Conservation (phyloP, 306 rosid genomes). For the Fragaria vesca region DNA sequence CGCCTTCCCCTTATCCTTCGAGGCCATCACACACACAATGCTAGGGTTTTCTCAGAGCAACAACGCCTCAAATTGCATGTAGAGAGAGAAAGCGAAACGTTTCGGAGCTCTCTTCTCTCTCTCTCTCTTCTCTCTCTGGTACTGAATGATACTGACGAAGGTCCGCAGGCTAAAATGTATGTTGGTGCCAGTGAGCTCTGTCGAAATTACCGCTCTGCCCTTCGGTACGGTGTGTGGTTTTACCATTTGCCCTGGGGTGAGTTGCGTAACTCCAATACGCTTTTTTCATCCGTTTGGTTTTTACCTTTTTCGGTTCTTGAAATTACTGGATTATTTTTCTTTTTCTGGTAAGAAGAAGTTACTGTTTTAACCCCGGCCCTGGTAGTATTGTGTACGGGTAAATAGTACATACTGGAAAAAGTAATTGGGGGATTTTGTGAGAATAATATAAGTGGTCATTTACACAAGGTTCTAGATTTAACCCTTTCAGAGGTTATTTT, state of each 20-base stretch:
- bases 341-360: too few species aligned
- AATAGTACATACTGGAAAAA: too few species aligned
- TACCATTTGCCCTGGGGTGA: not conserved
- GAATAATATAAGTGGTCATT: too few species aligned
- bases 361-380: too few species aligned
- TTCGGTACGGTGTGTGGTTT: not conserved
- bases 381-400: too few species aligned
- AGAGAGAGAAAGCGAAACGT: not conserved
- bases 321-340: too few species aligned
- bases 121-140: not conserved
- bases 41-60: slow-evolving; percentile 20
- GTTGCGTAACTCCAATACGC: not conserved
- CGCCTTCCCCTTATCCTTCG: slow-evolving; percentile 70
- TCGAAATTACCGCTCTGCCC: not conserved
- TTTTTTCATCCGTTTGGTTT: too few species aligned
- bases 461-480: too few species aligned
- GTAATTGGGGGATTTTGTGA: too few species aligned
- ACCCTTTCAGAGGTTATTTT: too few species aligned
- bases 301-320: too few species aligned
- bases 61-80: not conserved
- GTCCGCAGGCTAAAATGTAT: not conserved
- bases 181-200: not conserved
- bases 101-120: not conserved
- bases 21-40: slow-evolving; percentile 20
- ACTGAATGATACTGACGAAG: not conserved